A percentile compares a stretch with the other conserved stretches of the same genome.
These are phyloP conservation scores for Phaseolus lunatus DNA, from an alignment of 306 rosid species.

Conservation along the genomic window DNA sequence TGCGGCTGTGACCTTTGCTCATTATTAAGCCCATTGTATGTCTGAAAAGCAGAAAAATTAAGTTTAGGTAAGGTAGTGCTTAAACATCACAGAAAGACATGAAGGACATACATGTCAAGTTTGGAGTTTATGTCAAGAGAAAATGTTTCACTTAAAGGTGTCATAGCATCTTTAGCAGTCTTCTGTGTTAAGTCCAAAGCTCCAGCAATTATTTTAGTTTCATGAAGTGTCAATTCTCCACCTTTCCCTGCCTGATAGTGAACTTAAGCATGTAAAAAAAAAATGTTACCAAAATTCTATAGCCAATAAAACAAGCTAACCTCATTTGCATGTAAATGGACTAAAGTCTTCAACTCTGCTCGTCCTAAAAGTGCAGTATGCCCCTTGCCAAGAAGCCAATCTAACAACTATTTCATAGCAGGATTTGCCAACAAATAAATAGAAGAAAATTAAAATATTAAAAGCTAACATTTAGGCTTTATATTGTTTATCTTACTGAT, in stretches of 20 bases:
- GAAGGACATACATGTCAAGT: conserved; percentile 62
- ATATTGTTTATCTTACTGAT: too few species aligned
- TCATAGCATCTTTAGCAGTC: conserved; percentile 83
- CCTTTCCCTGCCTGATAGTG: conserved; percentile 53
- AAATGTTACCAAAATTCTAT: conserved; percentile 17
- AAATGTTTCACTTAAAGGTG: conserved; percentile 66
- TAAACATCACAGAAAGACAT: not conserved
- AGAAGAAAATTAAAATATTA: conserved; percentile 14
- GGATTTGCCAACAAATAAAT: conserved; percentile 14
- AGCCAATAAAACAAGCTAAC: conserved; percentile 33
- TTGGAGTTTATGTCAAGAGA: conserved; percentile 73
- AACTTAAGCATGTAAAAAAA: conserved; percentile 9
- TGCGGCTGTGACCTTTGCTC: conserved; percentile 77
- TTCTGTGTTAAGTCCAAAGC: conserved; percentile 73
- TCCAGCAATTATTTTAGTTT: conserved; percentile 72
- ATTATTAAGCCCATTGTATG: conserved; percentile 64
- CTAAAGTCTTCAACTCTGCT: conserved; percentile 46
- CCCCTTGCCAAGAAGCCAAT: conserved; percentile 53
- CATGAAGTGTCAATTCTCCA: conserved; percentile 56
- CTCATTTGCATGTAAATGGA: conserved; percentile 51
- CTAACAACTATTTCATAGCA: conserved; percentile 46
- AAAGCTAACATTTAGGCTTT: not conserved
- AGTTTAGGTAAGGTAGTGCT: not conserved
- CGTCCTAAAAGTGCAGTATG: conserved; percentile 51
- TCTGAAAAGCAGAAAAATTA: conserved; percentile 45